Conservation (phyloP, 768 basidiomycete species). For the Mycena olivaceomarginata region DNA sequence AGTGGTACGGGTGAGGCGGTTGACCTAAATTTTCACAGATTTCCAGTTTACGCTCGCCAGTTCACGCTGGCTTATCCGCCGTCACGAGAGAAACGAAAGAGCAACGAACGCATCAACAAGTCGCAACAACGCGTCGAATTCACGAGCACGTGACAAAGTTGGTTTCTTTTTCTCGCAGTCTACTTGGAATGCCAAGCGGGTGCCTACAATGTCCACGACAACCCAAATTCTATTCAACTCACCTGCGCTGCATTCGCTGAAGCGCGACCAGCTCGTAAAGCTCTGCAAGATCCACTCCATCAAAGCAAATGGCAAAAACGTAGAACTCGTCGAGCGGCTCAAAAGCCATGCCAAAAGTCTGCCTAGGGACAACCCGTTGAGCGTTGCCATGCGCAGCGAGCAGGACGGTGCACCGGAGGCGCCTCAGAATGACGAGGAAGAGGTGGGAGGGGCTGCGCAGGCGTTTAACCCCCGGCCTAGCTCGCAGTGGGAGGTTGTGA, state of each 20-base stretch:
- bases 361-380: conserved; percentile 73
- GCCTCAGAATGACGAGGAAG: conserved; percentile 47
- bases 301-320: conserved; percentile 88
- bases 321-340: conserved; percentile 81
- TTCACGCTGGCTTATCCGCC: too few relatives aligned
- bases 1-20: too few relatives aligned
- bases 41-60: too few relatives aligned
- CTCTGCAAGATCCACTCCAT: conserved; percentile 90
- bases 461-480: conserved; percentile 73
- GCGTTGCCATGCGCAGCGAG: conserved; percentile 74
- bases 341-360: conserved; percentile 81
- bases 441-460: conserved; percentile 53
- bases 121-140: too few relatives aligned
- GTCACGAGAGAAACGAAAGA: too few relatives aligned
- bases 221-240: conserved; percentile 91
- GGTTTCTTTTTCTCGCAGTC: too few relatives aligned
- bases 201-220: conserved; percentile 72
- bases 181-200: too few relatives aligned
- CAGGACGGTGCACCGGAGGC: conserved; percentile 45
- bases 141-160: too few relatives aligned
- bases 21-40: too few relatives aligned
- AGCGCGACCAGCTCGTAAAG: conserved; percentile 89
- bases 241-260: conserved; percentile 88
- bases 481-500: conserved; percentile 91
- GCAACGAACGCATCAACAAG: too few relatives aligned